These are phyloP conservation scores for Isatis tinctoria DNA, from an alignment of 345 rosid species.

Conservation along the genomic window DNA sequence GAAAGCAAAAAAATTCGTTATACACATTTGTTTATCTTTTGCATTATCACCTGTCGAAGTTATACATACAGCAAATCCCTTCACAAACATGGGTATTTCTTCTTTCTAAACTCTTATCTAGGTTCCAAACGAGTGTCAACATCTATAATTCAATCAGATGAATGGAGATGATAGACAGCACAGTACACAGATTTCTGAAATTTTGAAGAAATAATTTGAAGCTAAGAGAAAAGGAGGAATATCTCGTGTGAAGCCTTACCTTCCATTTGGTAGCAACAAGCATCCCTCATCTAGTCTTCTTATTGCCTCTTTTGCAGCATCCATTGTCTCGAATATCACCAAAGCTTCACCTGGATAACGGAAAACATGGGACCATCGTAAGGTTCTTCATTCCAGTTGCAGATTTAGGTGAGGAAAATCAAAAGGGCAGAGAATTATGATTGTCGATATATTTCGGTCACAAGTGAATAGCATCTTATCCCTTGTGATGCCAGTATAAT, in stretches of 20 bases:
- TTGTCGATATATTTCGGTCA: background rate
- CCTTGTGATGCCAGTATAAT: background rate
- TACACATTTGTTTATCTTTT: background rate
- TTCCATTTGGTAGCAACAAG: constrained; percentile 62
- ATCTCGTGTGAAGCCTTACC: constrained; percentile 34
- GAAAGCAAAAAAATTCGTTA: background rate
- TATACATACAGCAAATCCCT: background rate
- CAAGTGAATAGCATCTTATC: background rate
- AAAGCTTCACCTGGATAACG: constrained; percentile 61
- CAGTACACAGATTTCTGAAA: background rate
- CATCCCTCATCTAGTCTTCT: constrained; percentile 52
- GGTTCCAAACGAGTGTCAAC: background rate
- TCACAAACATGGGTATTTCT: background rate
- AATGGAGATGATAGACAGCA: background rate
- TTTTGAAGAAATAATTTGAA: background rate
- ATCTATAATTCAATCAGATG: background rate
- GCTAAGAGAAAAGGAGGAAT: background rate
- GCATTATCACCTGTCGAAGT: background rate
- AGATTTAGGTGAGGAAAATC: background rate
- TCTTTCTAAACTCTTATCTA: background rate
- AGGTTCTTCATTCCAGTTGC: background rate
- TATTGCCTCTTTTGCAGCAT: constrained; percentile 49
- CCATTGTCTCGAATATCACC: constrained; percentile 53
- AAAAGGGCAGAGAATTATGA: background rate
- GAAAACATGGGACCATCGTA: background rate